Evolutionary conservation across 73 alveolate genomes (phyloP).

Genomic region (Blepharisma stoltei): DNA sequence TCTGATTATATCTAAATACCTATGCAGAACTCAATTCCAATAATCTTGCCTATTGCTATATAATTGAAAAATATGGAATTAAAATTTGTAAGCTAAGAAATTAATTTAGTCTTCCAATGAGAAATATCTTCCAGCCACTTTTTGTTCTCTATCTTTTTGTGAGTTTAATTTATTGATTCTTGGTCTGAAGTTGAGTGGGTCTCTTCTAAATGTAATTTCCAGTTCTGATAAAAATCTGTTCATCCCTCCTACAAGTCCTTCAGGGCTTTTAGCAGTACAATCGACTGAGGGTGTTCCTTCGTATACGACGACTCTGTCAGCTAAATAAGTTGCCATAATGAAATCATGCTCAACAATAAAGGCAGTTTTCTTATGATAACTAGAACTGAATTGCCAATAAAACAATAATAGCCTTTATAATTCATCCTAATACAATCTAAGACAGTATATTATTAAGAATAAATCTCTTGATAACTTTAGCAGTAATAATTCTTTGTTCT

Average conservation of each 20-base stretch:
- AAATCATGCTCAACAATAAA: conserved; percentile 98
- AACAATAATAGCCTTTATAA: conserved; percentile 86
- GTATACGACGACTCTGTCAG: conserved; percentile 90
- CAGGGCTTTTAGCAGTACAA: conserved; percentile 85
- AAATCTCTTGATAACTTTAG: conserved; percentile 95
- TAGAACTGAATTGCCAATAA: no score
- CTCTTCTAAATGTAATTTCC: conserved; percentile 97
- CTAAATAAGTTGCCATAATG: conserved; percentile 98
- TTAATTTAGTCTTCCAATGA: conserved; percentile 74
- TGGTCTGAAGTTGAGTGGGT: conserved; percentile 97
- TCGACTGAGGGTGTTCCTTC: conserved; percentile 92
- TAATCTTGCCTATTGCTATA: no score
- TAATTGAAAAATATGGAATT: no score
- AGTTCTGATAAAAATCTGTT: conserved; percentile 86
- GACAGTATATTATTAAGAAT: conserved; percentile 78
- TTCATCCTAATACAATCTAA: no score
- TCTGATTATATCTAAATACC: no score
- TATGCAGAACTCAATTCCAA: no score
- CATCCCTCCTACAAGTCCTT: conserved; percentile 94
- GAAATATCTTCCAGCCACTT: conserved; percentile 90
- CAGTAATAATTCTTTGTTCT: conserved; percentile 94
- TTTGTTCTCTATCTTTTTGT: conserved; percentile 94
- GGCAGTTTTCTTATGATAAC: conserved; percentile 93
- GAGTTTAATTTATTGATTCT: conserved; percentile 97
- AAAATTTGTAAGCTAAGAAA: no score